phyloP scores from a whole-genome alignment of 2,329 filamentous ascomycete genomes.

The Beauveria scarabaeidicola region DNA sequence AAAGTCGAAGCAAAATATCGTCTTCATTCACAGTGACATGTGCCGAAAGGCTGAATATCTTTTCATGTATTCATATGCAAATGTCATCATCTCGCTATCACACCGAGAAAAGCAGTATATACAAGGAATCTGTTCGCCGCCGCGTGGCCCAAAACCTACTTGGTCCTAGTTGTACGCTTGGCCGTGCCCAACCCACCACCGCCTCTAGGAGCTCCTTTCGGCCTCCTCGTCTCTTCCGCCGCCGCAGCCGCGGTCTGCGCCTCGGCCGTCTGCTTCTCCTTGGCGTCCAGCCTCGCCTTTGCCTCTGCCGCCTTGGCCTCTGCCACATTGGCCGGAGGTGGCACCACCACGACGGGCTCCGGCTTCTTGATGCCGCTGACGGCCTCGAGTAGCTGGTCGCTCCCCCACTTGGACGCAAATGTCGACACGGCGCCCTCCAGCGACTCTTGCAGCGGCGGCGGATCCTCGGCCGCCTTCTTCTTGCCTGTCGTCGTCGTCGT shows the following conservation, averaged over 20 bases:
- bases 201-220: constrained; percentile 17
- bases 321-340: constrained; percentile 4
- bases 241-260: constrained; percentile 12
- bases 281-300: constrained; percentile 21
- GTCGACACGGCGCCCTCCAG: constrained; percentile 30
- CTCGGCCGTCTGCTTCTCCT: constrained; percentile 14
- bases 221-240: constrained; percentile 21
- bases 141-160: constrained; percentile 2
- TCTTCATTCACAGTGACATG: background rate
- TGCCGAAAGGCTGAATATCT: background rate
- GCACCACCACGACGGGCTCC: constrained; percentile 16
- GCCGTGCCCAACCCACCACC: constrained; percentile 10
- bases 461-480: constrained; percentile 10
- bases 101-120: background rate
- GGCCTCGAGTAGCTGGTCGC: constrained; percentile 36
- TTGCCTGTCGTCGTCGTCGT: constrained; percentile 10
- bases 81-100: background rate
- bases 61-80: background rate
- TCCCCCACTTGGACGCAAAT: constrained; percentile 34
- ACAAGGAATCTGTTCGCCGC: background rate
- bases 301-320: constrained; percentile 13
- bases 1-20: background rate
- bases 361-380: constrained; percentile 35
- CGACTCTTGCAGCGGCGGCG: constrained; percentile 11
- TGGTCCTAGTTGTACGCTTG: constrained; percentile 1